Conservation (phyloP, 768 basidiomycete species). For the Scleroderma citrinum region DNA sequence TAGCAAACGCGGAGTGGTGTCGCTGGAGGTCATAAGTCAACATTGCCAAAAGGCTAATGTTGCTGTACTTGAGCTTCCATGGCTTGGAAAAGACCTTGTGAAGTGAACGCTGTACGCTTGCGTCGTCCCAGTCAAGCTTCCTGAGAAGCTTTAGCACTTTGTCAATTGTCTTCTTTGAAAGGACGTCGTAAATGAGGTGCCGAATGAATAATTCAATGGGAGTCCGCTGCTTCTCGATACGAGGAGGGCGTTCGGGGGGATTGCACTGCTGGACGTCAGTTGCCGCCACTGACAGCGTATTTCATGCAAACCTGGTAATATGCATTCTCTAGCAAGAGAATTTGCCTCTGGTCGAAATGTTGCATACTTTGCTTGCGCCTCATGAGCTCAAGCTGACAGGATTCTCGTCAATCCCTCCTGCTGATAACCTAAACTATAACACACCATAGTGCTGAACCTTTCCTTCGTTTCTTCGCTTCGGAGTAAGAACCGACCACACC, state of each 20-base stretch:
- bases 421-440: slow-evolving; percentile 4
- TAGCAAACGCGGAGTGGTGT: slow-evolving; percentile 84
- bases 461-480: slow-evolving; percentile 83
- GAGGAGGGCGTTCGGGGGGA: slow-evolving; percentile 87
- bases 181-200: slow-evolving; percentile 90
- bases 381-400: slow-evolving; percentile 80
- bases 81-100: slow-evolving; percentile 95
- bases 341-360: slow-evolving; percentile 88
- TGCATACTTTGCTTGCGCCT: slow-evolving; percentile 89
- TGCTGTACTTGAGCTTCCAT: slow-evolving; percentile 94
- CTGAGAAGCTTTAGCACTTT: slow-evolving; percentile 90
- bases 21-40: slow-evolving; percentile 91
- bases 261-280: slow-evolving; percentile 61
- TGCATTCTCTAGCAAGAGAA: slow-evolving; percentile 90
- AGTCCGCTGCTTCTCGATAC: slow-evolving; percentile 77
- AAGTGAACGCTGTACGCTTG: slow-evolving; percentile 50
- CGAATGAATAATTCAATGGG: slow-evolving; percentile 92
- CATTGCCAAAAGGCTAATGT: slow-evolving; percentile 87
- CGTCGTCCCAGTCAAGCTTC: slow-evolving; percentile 94
- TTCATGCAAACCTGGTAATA: slow-evolving; percentile 76
- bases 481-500: slow-evolving; percentile 88
- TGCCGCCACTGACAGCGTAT: slow-evolving; percentile 6
- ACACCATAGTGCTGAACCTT: slow-evolving; percentile 84
- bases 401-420: background rate
- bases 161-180: slow-evolving; percentile 90